Percentiles rank a stretch among this genome's conserved stretches.
Evolutionary conservation across 768 basidiomycete genomes (phyloP).

Genomic region (Leccinum fibrillosum): DNA sequence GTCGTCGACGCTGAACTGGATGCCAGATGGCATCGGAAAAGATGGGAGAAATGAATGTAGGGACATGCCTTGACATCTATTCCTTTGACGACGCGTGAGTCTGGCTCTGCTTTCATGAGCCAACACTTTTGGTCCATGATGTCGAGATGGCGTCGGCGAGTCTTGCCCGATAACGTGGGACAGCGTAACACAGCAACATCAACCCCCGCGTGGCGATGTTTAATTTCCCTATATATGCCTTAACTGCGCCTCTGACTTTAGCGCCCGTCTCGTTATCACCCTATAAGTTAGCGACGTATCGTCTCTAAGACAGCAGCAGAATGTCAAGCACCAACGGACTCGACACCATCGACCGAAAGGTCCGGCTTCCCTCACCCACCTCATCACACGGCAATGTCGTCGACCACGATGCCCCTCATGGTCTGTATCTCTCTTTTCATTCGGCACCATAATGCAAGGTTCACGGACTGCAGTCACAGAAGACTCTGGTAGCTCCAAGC

Average conservation of each 20-base stretch:
- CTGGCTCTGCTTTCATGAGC: constrained; percentile 87
- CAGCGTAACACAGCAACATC: too few species aligned
- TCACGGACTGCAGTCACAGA: constrained; percentile 56
- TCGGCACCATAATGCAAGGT: background rate
- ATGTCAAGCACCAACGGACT: constrained; percentile 27
- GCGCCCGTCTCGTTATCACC: background rate
- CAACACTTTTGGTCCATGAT: constrained; percentile 40
- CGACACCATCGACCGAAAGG: constrained; percentile 44
- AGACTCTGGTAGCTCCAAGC: constrained; percentile 39
- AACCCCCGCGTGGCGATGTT: too few species aligned
- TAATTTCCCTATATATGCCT: background rate
- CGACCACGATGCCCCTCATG: constrained; percentile 65
- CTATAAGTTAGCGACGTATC: constrained; percentile 14
- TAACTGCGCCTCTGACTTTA: background rate
- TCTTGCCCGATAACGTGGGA: background rate
- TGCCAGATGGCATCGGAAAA: background rate
- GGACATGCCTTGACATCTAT: constrained; percentile 73
- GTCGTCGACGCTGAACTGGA: constrained; percentile 82
- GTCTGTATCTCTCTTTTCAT: constrained; percentile 36
- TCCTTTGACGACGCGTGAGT: constrained; percentile 79
- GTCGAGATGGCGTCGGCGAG: background rate
- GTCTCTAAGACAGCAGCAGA: background rate
- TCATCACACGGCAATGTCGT: constrained; percentile 60
- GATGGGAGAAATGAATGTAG: background rate
- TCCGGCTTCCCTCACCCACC: constrained; percentile 42